A percentile compares a stretch with the other conserved stretches of the same genome.
phyloP scores from a whole-genome alignment of 345 rosid genomes.

The Dimocarpus longan region DNA sequence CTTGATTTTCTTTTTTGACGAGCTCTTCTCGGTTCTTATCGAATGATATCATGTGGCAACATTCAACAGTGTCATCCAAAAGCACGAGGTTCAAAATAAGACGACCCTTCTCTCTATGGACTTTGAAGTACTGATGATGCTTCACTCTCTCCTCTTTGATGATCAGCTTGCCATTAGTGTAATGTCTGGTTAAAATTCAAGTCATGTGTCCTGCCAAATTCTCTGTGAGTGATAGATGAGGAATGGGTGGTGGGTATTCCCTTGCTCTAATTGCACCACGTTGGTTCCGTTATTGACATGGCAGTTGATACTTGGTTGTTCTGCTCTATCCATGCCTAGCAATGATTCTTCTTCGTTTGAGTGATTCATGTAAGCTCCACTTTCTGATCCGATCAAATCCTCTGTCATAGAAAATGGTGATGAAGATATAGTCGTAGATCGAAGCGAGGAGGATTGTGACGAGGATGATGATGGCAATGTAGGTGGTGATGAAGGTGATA shows the following conservation, averaged over 20 bases:
- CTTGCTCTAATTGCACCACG: not conserved
- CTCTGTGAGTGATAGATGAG: slow-evolving; percentile 43
- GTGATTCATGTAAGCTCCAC: slow-evolving; percentile 33
- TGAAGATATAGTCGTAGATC: slow-evolving; percentile 22
- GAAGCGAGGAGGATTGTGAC: not conserved
- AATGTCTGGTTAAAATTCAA: slow-evolving; percentile 43
- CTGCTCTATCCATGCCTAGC: not conserved
- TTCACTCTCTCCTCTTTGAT: slow-evolving; percentile 46
- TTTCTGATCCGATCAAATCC: slow-evolving; percentile 45
- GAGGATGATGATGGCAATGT: too few species aligned
- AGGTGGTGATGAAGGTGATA: slow-evolving; percentile 6
- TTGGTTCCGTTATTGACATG: not conserved
- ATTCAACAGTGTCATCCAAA: slow-evolving; percentile 30
- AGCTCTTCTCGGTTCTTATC: not conserved
- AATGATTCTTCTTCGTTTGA: not conserved
- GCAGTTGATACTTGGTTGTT: not conserved
- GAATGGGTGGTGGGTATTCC: slow-evolving; percentile 52
- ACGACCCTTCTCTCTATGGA: slow-evolving; percentile 42
- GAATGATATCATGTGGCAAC: not conserved
- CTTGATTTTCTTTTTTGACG: slow-evolving; percentile 9
- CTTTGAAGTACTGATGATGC: slow-evolving; percentile 50
- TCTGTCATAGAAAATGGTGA: slow-evolving; percentile 28
- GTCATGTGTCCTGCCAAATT: slow-evolving; percentile 44
- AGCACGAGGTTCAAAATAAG: slow-evolving; percentile 44
- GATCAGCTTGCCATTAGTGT: slow-evolving; percentile 46